phyloP scores from a whole-genome alignment of 345 rosid species.

The Nasturtium officinale region DNA sequence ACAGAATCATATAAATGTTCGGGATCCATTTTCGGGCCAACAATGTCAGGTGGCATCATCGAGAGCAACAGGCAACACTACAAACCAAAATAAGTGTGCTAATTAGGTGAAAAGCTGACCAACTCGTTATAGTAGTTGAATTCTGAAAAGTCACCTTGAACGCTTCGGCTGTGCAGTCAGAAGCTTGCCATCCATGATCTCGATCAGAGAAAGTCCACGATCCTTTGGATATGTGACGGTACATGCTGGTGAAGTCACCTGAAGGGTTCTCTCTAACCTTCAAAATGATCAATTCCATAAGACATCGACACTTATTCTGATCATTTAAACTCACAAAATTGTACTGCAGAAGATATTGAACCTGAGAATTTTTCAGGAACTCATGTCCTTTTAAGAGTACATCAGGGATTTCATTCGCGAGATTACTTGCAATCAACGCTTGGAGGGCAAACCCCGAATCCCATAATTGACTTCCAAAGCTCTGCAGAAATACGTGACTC shows the following conservation, averaged over 20 bases:
- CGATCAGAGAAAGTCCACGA: slow-evolving; percentile 46
- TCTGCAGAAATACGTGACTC: slow-evolving; percentile 44
- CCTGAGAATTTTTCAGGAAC: slow-evolving; percentile 81
- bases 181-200: slow-evolving; percentile 50
- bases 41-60: slow-evolving; percentile 67
- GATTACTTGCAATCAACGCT: slow-evolving; percentile 69
- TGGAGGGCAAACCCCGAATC: slow-evolving; percentile 74
- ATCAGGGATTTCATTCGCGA: slow-evolving; percentile 56
- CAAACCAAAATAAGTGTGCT: slow-evolving; percentile 22
- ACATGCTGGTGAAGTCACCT: slow-evolving; percentile 37
- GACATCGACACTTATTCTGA: slow-evolving; percentile 19
- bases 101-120: slow-evolving; percentile 14
- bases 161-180: slow-evolving; percentile 47
- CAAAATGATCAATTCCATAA: slow-evolving; percentile 1
- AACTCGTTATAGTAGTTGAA: neutral
- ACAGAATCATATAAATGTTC: slow-evolving; percentile 59
- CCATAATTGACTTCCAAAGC: slow-evolving; percentile 85
- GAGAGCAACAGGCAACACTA: slow-evolving; percentile 72
- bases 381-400: slow-evolving; percentile 70
- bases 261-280: slow-evolving; percentile 66
- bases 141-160: slow-evolving; percentile 31
- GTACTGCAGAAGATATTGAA: slow-evolving; percentile 27
- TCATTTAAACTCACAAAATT: neutral
- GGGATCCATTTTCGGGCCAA: slow-evolving; percentile 63
- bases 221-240: slow-evolving; percentile 46